Evolutionary conservation across 331 rosid genomes (phyloP), one percentile per base, ranked within the genome.

Genomic region (Pyracantha coccinea): DNA sequence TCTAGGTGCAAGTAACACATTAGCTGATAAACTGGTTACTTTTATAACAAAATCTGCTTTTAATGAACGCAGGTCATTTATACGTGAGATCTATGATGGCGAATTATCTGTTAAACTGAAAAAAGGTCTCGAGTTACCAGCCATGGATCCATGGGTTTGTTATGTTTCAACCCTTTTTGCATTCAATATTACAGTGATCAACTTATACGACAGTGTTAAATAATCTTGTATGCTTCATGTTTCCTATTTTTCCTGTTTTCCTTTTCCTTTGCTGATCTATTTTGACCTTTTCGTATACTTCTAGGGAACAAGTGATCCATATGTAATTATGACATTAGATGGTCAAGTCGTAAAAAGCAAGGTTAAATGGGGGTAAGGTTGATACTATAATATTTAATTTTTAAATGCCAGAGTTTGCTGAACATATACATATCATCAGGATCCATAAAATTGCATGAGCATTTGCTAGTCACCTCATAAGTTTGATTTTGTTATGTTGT

Each of bases 261-360:
- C 25, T 24, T 72, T 35, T 29, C n/a, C 52, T 38, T 81, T 44
- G 4, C 64, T 75, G 70, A 75, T 14, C 25, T 21, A 35, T 77
- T 63, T 67, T 77, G 62, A 25, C 67, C 15, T 73, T 75, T 73
- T 79, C 68, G 15, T 69, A 47, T 79, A 78, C 68, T 74, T 75
- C 74, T 76, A 94, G 99, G 99, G 99, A 80, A 94, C 97, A 60
- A 94, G 99, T 72, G 97, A 94, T 86, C 97, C 99, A 2, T 91
- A 94, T 83, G 92, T 92, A 73, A 81, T 92, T 78, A 78, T 94
- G 78, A 87, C 87, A 81, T 67, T 94, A 83, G 96, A 87, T 85
- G 93, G 93, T 78, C 97, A 92, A 77, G 86, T 82, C 73, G 89
- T 70, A 66, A 94, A 92, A 84, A 94, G 97, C 86, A 87, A 84